Conservation (phyloP, 2,329 filamentous ascomycete genomes). For the Drechslera avenae region DNA sequence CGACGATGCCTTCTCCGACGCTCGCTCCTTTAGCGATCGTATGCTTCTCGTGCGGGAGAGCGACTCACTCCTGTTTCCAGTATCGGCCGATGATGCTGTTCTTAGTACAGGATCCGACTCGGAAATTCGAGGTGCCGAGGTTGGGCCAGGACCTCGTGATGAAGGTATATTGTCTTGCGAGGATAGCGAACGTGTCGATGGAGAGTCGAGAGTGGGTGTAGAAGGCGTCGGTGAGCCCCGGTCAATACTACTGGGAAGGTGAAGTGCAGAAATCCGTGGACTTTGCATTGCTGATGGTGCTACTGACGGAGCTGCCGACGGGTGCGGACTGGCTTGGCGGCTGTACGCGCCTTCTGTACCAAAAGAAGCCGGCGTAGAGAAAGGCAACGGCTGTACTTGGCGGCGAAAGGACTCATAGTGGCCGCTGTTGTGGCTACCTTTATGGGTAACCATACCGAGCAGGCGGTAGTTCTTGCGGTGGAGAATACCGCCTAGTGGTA, state of each 20-base stretch:
- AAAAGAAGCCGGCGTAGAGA: slow-evolving; percentile 80
- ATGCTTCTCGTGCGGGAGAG: slow-evolving; percentile 34
- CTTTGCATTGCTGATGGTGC: slow-evolving; percentile 53
- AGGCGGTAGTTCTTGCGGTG: slow-evolving; percentile 81
- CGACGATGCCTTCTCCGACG: slow-evolving; percentile 34
- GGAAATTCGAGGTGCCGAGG: slow-evolving; percentile 37
- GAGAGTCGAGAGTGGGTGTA: slow-evolving; percentile 34
- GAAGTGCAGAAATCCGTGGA: slow-evolving; percentile 49
- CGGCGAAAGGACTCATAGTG: slow-evolving; percentile 96
- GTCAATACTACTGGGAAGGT: slow-evolving; percentile 35
- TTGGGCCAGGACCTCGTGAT: slow-evolving; percentile 34
- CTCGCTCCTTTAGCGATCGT: slow-evolving; percentile 42
- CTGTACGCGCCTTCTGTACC: slow-evolving; percentile 76
- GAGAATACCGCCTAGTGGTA: slow-evolving; percentile 80
- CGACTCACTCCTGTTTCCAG: slow-evolving; percentile 21
- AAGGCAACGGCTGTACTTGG: slow-evolving; percentile 79
- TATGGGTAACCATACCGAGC: slow-evolving; percentile 87
- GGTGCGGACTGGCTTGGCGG: slow-evolving; percentile 56
- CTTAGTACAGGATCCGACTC: slow-evolving; percentile 30
- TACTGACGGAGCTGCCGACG: slow-evolving; percentile 49
- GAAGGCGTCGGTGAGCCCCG: slow-evolving; percentile 34
- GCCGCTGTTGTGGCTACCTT: slow-evolving; percentile 92
- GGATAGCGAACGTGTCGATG: slow-evolving; percentile 41
- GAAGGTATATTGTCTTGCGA: slow-evolving; percentile 40
- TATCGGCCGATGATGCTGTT: slow-evolving; percentile 17